Conservation (phyloP, 2,329 filamentous ascomycete genomes). For the Periconia digitata region DNA sequence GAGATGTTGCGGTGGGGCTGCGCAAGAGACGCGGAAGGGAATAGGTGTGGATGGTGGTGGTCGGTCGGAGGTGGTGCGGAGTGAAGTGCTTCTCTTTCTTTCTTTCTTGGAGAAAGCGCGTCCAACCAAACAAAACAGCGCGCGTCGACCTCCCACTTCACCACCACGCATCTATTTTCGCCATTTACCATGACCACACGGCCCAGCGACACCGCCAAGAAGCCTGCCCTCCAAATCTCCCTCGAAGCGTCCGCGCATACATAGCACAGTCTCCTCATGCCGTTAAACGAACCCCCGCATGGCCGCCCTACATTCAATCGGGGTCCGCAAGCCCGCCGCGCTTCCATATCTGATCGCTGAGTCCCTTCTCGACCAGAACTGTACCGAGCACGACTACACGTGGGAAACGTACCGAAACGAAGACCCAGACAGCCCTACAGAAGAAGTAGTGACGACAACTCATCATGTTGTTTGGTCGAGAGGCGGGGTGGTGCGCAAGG, state of each 20-base stretch:
- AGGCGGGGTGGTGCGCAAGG: constrained; percentile 79
- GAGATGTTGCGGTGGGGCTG: background rate
- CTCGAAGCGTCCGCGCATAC: background rate
- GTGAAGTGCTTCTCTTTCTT: constrained; percentile 4
- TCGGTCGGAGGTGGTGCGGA: constrained; percentile 18
- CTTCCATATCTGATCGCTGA: constrained; percentile 83
- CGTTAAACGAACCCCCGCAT: constrained; percentile 54
- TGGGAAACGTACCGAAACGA: constrained; percentile 69
- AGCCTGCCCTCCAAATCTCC: constrained; percentile 10
- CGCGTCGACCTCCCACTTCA: constrained; percentile 26
- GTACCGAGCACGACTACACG: constrained; percentile 66
- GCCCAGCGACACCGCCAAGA: constrained; percentile 14
- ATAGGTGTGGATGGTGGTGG: constrained; percentile 5
- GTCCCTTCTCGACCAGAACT: constrained; percentile 69
- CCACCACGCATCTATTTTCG: too few relatives aligned
- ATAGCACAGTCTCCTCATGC: constrained; percentile 30
- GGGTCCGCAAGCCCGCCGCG: constrained; percentile 84
- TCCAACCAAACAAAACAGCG: constrained; percentile 18
- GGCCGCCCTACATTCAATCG: constrained; percentile 88
- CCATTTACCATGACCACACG: constrained; percentile 13
- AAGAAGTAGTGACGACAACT: constrained; percentile 78
- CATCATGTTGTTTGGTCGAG: constrained; percentile 86
- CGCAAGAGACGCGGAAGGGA: background rate
- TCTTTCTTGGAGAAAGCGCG: constrained; percentile 25
- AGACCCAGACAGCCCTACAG: constrained; percentile 57